Conservation (phyloP, 768 basidiomycete species). For the Russula sp. region DNA sequence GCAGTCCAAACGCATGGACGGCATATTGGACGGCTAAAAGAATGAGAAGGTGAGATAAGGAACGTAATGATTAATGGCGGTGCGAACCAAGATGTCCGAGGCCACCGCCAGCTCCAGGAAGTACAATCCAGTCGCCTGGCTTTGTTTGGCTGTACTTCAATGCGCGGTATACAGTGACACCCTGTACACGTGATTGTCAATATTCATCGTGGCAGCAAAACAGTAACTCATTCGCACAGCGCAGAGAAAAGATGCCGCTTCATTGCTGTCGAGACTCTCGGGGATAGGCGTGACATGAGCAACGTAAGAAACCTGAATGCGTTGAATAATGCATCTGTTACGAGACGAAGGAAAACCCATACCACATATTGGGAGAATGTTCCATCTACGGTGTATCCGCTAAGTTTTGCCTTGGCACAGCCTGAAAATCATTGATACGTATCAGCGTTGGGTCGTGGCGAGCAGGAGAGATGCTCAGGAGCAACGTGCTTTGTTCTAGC, state of each 20-base stretch:
- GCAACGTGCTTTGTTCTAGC: conserved; percentile 65
- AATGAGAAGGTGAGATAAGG: not conserved
- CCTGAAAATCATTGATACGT: conserved; percentile 38
- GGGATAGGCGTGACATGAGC: conserved; percentile 80
- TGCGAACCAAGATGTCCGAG: conserved; percentile 71
- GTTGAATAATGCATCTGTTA: not conserved
- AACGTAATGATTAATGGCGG: not conserved
- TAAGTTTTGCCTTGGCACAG: conserved; percentile 56
- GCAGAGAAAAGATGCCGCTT: conserved; percentile 73
- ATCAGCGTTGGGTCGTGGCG: not conserved
- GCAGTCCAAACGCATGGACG: conserved; percentile 60
- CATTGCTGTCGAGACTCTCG: conserved; percentile 57
- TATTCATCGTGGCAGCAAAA: not conserved
- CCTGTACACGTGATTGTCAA: conserved; percentile 41
- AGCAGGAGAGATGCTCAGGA: not conserved
- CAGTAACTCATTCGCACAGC: conserved; percentile 47
- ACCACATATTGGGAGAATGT: conserved; percentile 69
- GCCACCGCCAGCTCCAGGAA: conserved; percentile 79
- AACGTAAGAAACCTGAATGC: conserved; percentile 58
- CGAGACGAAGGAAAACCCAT: not conserved
- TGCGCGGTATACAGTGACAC: conserved; percentile 83
- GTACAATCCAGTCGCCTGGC: conserved; percentile 71
- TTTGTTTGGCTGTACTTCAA: conserved; percentile 65
- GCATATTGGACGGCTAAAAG: conserved; percentile 73
- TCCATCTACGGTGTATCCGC: conserved; percentile 75